These are phyloP conservation scores for Trichoderma orchidacearum DNA, from an alignment of 495 filamentous ascomycete species.

Conservation along the genomic window DNA sequence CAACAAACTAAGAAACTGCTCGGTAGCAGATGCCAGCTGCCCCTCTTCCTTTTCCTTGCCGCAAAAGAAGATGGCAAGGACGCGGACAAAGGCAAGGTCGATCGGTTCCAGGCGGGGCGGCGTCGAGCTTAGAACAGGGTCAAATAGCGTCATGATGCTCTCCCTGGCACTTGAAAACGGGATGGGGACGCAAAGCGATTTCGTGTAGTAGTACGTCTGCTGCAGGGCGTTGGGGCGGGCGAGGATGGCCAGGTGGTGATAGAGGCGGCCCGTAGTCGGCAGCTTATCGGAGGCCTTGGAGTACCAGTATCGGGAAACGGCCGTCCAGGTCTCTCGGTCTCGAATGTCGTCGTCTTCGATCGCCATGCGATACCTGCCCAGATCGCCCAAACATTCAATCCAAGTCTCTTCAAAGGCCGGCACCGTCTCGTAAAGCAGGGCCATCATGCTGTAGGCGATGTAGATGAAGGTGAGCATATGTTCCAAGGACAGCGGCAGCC, in stretches of 20 bases:
- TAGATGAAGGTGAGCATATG: conserved; percentile 77
- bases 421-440: conserved; percentile 62
- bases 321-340: conserved; percentile 68
- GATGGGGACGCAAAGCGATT: conserved; percentile 31
- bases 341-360: conserved; percentile 59
- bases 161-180: conserved; percentile 52
- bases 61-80: conserved; percentile 54
- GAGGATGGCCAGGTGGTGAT: conserved; percentile 76
- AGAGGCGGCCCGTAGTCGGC: conserved; percentile 58
- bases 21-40: conserved; percentile 30
- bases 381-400: conserved; percentile 81
- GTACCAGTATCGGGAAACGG: conserved; percentile 70
- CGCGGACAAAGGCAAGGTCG: conserved; percentile 44
- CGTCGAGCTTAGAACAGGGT: conserved; percentile 40
- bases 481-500: conserved; percentile 56
- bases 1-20: conserved; percentile 39
- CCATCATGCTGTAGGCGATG: conserved; percentile 70
- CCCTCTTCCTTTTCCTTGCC: conserved; percentile 30
- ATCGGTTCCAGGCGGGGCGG: conserved; percentile 3
- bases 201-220: conserved; percentile 61
- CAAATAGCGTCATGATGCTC: conserved; percentile 58
- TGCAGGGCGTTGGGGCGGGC: conserved; percentile 59
- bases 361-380: conserved; percentile 55
- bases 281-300: conserved; percentile 58
- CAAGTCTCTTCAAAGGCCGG: conserved; percentile 69